Conservation (phyloP, 345 rosid genomes). For the Eutrema heterophyllum region DNA sequence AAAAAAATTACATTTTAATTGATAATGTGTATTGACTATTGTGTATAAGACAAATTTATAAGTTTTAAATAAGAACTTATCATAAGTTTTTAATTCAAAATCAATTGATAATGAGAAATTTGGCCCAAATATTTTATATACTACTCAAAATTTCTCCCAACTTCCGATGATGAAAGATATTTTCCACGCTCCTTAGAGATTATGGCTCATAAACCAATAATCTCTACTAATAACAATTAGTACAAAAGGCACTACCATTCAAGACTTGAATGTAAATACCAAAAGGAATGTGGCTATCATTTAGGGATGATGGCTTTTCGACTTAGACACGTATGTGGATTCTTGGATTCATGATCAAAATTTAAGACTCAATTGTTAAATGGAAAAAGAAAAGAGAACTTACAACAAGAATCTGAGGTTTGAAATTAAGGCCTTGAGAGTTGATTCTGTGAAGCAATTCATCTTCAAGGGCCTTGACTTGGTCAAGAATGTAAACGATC, state of each 20-base stretch:
- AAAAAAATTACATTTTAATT: background rate
- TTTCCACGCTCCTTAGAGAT: too few species aligned
- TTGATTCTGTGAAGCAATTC: slow-evolving; percentile 65
- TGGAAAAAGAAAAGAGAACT: slow-evolving; percentile 2
- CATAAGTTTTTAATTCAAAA: too few species aligned
- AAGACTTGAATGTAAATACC: background rate
- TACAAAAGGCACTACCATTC: background rate
- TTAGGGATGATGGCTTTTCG: too few species aligned
- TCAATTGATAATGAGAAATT: too few species aligned
- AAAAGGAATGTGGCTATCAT: background rate
- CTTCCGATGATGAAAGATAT: too few species aligned
- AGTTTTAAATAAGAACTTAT: too few species aligned
- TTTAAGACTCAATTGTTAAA: background rate
- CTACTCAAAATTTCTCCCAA: too few species aligned
- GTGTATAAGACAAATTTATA: too few species aligned
- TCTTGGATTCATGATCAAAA: background rate
- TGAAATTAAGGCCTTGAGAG: slow-evolving; percentile 66
- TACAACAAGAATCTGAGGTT: slow-evolving; percentile 83
- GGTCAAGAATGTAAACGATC: slow-evolving; percentile 88
- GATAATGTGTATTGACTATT: background rate
- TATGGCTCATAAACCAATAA: too few species aligned
- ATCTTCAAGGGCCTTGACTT: slow-evolving; percentile 84
- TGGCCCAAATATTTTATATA: too few species aligned
- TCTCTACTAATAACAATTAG: background rate
- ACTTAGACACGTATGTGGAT: too few species aligned